phyloP scores from a whole-genome alignment of 2,329 filamentous ascomycete species.

The Fusarium caatingaense region DNA sequence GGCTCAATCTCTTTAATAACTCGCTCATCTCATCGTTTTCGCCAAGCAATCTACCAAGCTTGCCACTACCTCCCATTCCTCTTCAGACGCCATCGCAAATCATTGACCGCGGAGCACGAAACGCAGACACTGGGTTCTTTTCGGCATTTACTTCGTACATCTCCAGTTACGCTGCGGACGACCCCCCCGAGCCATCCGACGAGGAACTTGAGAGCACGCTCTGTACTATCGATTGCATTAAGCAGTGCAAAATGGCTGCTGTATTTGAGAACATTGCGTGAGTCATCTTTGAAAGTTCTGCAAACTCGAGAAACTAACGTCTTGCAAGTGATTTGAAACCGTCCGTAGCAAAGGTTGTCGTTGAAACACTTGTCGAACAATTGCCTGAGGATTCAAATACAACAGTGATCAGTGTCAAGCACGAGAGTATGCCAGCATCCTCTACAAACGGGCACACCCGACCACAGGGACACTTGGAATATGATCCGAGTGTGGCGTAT shows the following conservation, averaged over 20 bases:
- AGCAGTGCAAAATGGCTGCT: conserved; percentile 84
- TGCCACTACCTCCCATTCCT: conserved; percentile 84
- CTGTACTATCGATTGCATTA: conserved; percentile 93
- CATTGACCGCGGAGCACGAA: conserved; percentile 85
- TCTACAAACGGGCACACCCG: conserved; percentile 64
- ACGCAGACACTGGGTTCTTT: conserved; percentile 85
- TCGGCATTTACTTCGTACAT: conserved; percentile 97
- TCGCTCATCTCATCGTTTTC: conserved; percentile 89
- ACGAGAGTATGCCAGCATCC: conserved; percentile 76
- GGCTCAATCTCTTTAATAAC: conserved; percentile 96
- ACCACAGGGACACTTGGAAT: conserved; percentile 64
- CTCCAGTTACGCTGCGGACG: conserved; percentile 97
- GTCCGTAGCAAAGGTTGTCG: conserved; percentile 50
- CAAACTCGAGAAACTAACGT: neutral
- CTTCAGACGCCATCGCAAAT: conserved; percentile 91
- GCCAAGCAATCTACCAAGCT: conserved; percentile 67
- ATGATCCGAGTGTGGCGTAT: conserved; percentile 89
- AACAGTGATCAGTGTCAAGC: conserved; percentile 87
- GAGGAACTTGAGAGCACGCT: conserved; percentile 97
- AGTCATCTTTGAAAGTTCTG: conserved; percentile 48
- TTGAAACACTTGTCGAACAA: conserved; percentile 80
- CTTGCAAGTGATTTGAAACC: conserved; percentile 53
- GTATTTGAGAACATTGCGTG: conserved; percentile 86
- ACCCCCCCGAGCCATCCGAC: conserved; percentile 96
- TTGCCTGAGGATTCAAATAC: conserved; percentile 85